Evolutionary conservation across 169 alveolate genomes (phyloP).

Genomic region (Eimeria maxima): DNA sequence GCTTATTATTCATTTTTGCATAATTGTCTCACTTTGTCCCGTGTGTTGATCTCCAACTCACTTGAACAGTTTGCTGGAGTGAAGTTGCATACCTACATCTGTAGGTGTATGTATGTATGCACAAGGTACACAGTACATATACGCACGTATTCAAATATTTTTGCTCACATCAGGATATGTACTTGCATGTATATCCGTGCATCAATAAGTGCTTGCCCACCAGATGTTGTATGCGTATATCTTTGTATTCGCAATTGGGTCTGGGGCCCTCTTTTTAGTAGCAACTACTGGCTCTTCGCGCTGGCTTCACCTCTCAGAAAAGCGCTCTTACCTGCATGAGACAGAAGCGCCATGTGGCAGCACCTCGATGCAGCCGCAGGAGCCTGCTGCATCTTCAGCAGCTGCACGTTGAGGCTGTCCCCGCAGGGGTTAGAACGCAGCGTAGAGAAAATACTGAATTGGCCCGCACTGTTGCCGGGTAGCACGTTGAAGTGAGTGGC

Average conservation of each 20-base stretch:
- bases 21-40: neutral
- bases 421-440: neutral
- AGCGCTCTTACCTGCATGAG: neutral
- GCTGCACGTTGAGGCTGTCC: constrained; percentile 14
- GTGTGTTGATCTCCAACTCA: neutral
- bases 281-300: neutral
- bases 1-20: neutral
- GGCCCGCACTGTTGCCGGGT: neutral
- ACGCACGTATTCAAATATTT: neutral
- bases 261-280: neutral
- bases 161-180: neutral
- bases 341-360: neutral
- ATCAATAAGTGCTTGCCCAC: neutral
- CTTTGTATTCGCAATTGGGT: neutral
- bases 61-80: constrained; percentile 6
- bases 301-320: neutral
- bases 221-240: neutral
- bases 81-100: neutral
- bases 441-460: neutral
- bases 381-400: constrained; percentile 5
- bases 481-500: neutral
- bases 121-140: neutral
- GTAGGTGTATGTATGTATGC: neutral
- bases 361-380: neutral
- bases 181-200: neutral